Evolutionary conservation across 208 protist species (phyloP).

Genomic region (Trypanosoma mega): DNA sequence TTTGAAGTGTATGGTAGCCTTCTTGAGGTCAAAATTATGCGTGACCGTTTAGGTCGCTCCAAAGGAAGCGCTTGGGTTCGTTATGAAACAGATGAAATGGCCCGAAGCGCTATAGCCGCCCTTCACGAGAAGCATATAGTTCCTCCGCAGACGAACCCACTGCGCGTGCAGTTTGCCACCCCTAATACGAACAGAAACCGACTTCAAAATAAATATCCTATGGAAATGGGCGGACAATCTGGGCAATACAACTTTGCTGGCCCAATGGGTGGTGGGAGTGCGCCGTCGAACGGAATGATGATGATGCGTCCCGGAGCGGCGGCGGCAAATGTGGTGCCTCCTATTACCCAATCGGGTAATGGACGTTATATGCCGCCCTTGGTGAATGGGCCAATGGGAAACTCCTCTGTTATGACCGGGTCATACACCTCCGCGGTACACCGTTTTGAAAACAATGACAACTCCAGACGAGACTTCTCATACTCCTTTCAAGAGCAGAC

Average conservation of each 20-base stretch:
- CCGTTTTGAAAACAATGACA: slow-evolving; percentile 16
- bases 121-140: slow-evolving; percentile 79
- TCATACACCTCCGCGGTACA: slow-evolving; percentile 23
- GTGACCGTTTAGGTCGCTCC: slow-evolving; percentile 65
- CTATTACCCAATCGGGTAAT: slow-evolving; percentile 8
- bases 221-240: slow-evolving; percentile 3
- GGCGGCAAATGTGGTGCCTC: slow-evolving; percentile 13
- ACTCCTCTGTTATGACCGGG: slow-evolving; percentile 9
- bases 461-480: not conserved
- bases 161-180: slow-evolving; percentile 77
- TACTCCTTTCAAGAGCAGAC: slow-evolving; percentile 9
- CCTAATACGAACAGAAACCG: slow-evolving; percentile 31
- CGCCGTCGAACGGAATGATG: slow-evolving; percentile 7
- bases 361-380: slow-evolving; percentile 8
- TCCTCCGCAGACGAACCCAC: slow-evolving; percentile 81
- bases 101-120: slow-evolving; percentile 59
- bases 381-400: slow-evolving; percentile 7
- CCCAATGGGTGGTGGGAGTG: slow-evolving; percentile 23
- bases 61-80: slow-evolving; percentile 85
- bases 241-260: slow-evolving; percentile 14
- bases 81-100: slow-evolving; percentile 64
- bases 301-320: slow-evolving; percentile 19
- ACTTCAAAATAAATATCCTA: slow-evolving; percentile 7
- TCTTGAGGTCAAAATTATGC: slow-evolving; percentile 86
- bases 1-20: slow-evolving; percentile 69